Evolutionary conservation across 495 filamentous ascomycete genomes (phyloP).

Genomic region (Niebla homalea): DNA sequence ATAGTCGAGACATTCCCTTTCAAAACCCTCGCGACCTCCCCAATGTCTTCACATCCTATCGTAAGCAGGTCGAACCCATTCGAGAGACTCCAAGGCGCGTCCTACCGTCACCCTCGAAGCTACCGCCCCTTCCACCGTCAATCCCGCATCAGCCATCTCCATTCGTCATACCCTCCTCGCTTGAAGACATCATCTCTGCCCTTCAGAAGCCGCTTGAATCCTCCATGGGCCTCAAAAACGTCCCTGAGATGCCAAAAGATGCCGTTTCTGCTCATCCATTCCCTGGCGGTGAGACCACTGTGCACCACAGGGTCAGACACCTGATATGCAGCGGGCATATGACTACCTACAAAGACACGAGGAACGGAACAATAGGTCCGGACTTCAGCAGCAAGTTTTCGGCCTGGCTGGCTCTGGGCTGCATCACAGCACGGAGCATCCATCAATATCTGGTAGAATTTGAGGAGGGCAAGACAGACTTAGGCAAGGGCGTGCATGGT

Average conservation of each 20-base stretch:
- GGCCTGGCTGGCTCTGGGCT: slow-evolving; percentile 53
- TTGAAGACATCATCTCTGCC: slow-evolving; percentile 33
- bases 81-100: slow-evolving; percentile 39
- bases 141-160: slow-evolving; percentile 43
- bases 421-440: slow-evolving; percentile 51
- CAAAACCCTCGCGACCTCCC: slow-evolving; percentile 38
- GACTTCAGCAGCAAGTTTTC: slow-evolving; percentile 62
- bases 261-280: slow-evolving; percentile 49
- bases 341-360: slow-evolving; percentile 48
- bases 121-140: slow-evolving; percentile 41
- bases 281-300: slow-evolving; percentile 47
- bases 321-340: slow-evolving; percentile 44
- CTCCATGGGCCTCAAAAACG: slow-evolving; percentile 23
- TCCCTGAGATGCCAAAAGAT: slow-evolving; percentile 32
- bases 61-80: slow-evolving; percentile 53
- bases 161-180: slow-evolving; percentile 43
- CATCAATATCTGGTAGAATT: slow-evolving; percentile 48
- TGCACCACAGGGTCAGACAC: slow-evolving; percentile 38
- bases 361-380: slow-evolving; percentile 51
- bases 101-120: slow-evolving; percentile 30
- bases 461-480: slow-evolving; percentile 32
- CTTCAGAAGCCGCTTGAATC: slow-evolving; percentile 40
- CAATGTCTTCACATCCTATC: slow-evolving; percentile 55
- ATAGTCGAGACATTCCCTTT: slow-evolving; percentile 44
- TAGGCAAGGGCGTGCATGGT: slow-evolving; percentile 25